These are phyloP conservation scores for Ceratobasidium theobromae DNA, from an alignment of 1,284 basidiomycete genomes.

Conservation along the genomic window DNA sequence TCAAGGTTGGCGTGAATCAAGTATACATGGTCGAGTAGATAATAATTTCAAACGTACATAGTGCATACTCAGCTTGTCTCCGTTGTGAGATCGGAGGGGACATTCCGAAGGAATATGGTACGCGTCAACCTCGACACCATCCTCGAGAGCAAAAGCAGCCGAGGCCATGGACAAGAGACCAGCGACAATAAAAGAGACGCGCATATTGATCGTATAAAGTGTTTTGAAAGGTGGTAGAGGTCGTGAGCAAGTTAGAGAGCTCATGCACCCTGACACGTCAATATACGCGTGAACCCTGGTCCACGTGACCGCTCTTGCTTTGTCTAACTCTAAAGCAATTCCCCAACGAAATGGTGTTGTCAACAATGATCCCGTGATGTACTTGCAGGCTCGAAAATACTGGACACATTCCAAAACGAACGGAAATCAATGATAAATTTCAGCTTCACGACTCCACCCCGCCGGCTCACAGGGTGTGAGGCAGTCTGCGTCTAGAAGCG, in stretches of 20 bases:
- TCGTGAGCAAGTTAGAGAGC: background rate
- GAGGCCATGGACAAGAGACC: conserved; percentile 22
- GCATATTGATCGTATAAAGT: conserved; percentile 21
- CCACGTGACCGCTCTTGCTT: background rate
- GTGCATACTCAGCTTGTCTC: conserved; percentile 73
- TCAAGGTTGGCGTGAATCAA: background rate
- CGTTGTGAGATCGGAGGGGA: conserved; percentile 56
- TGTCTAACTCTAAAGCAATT: background rate
- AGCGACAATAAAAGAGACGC: conserved; percentile 12
- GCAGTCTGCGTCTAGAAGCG: too few relatives aligned
- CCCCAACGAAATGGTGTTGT: too few relatives aligned
- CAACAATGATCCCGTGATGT: background rate
- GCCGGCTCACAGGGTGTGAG: too few relatives aligned
- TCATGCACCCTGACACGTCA: background rate
- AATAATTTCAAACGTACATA: conserved; percentile 64
- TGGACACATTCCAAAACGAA: background rate
- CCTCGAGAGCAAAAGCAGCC: conserved; percentile 13
- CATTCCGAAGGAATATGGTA: conserved; percentile 64
- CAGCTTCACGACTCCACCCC: too few relatives aligned
- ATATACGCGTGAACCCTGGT: background rate
- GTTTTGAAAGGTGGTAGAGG: background rate
- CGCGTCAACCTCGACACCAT: conserved; percentile 56
- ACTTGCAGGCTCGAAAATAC: background rate
- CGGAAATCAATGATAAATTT: background rate
- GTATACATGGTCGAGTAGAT: background rate